Evolutionary conservation across 371 early-diverging fungal species (phyloP), one percentile per base, ranked within the genome.

Genomic region (Mortierella sp.): DNA sequence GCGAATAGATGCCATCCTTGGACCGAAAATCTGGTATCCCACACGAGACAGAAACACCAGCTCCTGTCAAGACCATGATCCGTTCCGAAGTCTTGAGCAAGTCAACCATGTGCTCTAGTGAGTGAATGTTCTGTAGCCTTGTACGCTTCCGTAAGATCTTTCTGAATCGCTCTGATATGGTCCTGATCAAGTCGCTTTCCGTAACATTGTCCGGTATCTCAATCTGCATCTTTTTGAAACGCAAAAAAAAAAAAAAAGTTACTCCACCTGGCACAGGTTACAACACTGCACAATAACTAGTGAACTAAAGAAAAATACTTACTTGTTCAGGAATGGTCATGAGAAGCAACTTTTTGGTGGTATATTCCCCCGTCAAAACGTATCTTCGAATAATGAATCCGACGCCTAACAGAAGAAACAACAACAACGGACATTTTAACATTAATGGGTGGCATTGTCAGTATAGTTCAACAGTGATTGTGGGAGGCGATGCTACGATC

Each of bases 1-100:
- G 80, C 4, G 90, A 84, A 51, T 99, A 99, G 38, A 99, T 93
- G 19, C 99, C 99, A 24, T 90, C 90, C 47, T 93, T 89, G 10
- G 98, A 98, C 45, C 99, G 87, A 63, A 99, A 99, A 71, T 99
- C 99, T 0, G 99, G 98, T 31, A 99, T 99, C 23, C 99, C 99
- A 61, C 96, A 94, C 0, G 95, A 92, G 1, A 97, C 98, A 19
- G 96, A 96, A 3, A 90, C 92, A 19, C 96, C 96, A 0, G 96
- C 96, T 1, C 97, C 97, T 0, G 97, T 96, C 50, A 97, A 83
- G 27, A 97, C 94, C 88, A 97, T 86, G 51, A 96, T 94, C 43
- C 90, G 90, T 47, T 87, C 84, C 16, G 92, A 84, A 23, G 82
- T 80, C 49, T 79, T 64, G 10, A 96, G 56, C 14, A 96, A 71